Base-by-base conservation (phyloP, 768 basidiomycete species). In the Chalciporus sphaerocephalus region DNA sequence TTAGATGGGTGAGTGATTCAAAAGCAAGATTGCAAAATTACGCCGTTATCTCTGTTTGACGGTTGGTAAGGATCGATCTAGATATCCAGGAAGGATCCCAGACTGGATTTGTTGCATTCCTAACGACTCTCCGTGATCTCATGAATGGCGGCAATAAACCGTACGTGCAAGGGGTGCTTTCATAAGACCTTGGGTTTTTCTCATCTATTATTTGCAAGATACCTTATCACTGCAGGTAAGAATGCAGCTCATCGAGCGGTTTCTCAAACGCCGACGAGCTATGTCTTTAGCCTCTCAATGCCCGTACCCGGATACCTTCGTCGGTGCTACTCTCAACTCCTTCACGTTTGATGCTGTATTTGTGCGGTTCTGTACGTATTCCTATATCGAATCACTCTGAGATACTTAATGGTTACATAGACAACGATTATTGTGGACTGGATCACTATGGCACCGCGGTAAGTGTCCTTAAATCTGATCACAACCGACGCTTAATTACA, bases 1-100 rank as follows among this genome's bases (percentile, higher is more conserved):
- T 71, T 89, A 12, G 86, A 88, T 57, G 87, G 87, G 85, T 85
- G 34, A 35, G 59, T 13, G 7, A 28, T 15, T 52, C 1, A 5
- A 5, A 5, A 12, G 10, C 11, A 11, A 7, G 10, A 5, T 11
- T 28, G 10, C 11, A 11, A 7, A 11, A 25, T 11, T 28, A 5
- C 13, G 28, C 2, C 13, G 28, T 28, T 13, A 2, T 10, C 11
- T 13, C 11, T 28, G 13, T 10, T 13, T 28, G 10, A 28, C 15
- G 28, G 2, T 6, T 11, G 15, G 28, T 13, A 36, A 66, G 62
- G 18, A 59, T 76, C 25, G 76, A 78, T 47, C 60, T 78, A 46
- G 76, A 77, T 45, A 73, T 78, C 41, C 76, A 78, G 51, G 71
- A 73, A 15, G 75, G 74, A 38, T 21, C 52, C 2, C 59, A 56